These are phyloP conservation scores for Paramyrothecium roridum DNA, from an alignment of 2,329 filamentous ascomycete genomes.

Conservation along the genomic window DNA sequence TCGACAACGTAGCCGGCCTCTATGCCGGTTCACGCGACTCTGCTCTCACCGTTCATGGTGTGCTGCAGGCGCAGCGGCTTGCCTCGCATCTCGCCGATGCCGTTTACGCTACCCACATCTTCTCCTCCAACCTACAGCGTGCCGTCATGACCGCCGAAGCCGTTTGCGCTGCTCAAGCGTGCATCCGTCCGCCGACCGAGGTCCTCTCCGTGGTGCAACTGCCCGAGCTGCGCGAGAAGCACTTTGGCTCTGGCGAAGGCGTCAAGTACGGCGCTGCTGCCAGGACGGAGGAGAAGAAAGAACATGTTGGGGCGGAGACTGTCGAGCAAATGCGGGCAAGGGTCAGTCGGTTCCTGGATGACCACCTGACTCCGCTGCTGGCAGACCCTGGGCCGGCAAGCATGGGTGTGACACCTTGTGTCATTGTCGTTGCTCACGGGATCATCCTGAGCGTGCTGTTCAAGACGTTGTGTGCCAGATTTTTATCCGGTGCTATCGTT, in stretches of 20 bases:
- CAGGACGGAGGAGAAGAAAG: conserved; percentile 9
- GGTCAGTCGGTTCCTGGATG: conserved; percentile 63
- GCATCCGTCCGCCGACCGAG: conserved; percentile 4
- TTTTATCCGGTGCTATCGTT: conserved; percentile 25
- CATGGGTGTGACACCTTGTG: not conserved
- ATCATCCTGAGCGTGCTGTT: conserved; percentile 72
- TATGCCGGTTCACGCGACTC: conserved; percentile 83
- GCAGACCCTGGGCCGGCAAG: conserved; percentile 28
- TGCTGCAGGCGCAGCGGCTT: conserved; percentile 72
- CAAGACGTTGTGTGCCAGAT: conserved; percentile 55
- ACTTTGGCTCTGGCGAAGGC: conserved; percentile 72
- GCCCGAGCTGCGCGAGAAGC: conserved; percentile 62
- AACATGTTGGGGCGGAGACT: conserved; percentile 60
- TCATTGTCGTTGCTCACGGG: conserved; percentile 75
- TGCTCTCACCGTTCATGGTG: conserved; percentile 75
- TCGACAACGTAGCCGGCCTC: conserved; percentile 79
- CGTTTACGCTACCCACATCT: conserved; percentile 57
- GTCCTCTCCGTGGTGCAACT: conserved; percentile 16
- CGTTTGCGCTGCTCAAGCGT: conserved; percentile 54
- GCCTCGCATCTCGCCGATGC: conserved; percentile 55
- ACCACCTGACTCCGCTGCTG: conserved; percentile 51
- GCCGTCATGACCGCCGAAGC: conserved; percentile 69
- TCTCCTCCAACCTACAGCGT: conserved; percentile 74
- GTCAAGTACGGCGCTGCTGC: conserved; percentile 44
- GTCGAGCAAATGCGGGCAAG: conserved; percentile 63